Evolutionary conservation across 2,329 filamentous ascomycete species (phyloP).

Genomic region (Cordyceps pruinosa): DNA sequence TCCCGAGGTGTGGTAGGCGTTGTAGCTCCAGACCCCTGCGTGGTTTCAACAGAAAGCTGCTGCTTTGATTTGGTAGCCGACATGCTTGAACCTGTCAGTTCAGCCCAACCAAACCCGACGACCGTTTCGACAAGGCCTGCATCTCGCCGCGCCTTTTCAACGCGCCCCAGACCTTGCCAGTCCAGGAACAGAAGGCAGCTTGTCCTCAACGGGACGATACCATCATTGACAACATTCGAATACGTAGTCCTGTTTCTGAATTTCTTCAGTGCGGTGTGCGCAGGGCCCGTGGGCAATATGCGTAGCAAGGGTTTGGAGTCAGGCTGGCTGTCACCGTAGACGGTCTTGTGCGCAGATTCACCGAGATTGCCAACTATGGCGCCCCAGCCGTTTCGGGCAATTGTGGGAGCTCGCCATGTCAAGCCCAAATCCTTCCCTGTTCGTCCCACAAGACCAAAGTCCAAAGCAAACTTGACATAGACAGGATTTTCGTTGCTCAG

Average conservation of each 20-base stretch:
- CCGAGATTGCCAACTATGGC: slow-evolving; percentile 78
- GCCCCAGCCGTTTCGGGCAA: slow-evolving; percentile 81
- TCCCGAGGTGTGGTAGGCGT: slow-evolving; percentile 32
- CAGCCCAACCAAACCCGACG: slow-evolving; percentile 90
- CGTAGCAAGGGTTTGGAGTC: slow-evolving; percentile 83
- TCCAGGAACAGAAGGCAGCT: slow-evolving; percentile 95
- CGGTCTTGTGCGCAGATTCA: slow-evolving; percentile 54
- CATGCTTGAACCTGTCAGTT: slow-evolving; percentile 69
- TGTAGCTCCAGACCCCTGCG: slow-evolving; percentile 26
- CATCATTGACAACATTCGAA: slow-evolving; percentile 96
- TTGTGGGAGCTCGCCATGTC: slow-evolving; percentile 85
- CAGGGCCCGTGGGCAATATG: slow-evolving; percentile 85
- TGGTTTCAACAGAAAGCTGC: slow-evolving; percentile 29
- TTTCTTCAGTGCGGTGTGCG: slow-evolving; percentile 76
- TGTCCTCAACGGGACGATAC: slow-evolving; percentile 88
- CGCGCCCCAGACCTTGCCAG: slow-evolving; percentile 87
- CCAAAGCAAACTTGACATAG: slow-evolving; percentile 93
- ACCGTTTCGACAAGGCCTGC: slow-evolving; percentile 89
- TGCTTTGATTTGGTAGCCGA: slow-evolving; percentile 37
- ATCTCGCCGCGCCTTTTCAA: slow-evolving; percentile 89
- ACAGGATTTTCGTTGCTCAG: slow-evolving; percentile 96
- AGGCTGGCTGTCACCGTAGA: slow-evolving; percentile 57
- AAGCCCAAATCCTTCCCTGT: slow-evolving; percentile 92
- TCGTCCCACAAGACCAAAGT: slow-evolving; percentile 92
- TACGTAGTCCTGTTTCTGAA: slow-evolving; percentile 90